A percentile compares a stretch with the other conserved stretches of the same genome.
Conservation (phyloP, 1,284 basidiomycete species). For the Ustilago hordei region DNA sequence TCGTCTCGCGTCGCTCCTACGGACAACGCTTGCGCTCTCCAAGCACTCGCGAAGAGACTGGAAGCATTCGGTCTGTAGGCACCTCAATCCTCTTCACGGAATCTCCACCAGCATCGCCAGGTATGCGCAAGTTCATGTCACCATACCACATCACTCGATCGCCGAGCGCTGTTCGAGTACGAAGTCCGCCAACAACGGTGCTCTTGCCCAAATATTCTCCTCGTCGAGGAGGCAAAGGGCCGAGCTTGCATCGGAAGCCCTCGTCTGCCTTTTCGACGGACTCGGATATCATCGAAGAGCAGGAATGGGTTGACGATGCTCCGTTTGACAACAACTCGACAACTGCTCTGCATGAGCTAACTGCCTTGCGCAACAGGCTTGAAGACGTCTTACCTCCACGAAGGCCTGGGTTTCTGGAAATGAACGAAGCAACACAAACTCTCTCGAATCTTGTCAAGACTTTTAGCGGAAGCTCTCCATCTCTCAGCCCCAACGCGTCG, state of each 20-base stretch:
- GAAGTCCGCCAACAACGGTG: constrained; percentile 26
- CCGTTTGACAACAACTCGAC: neutral
- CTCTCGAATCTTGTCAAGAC: constrained; percentile 34
- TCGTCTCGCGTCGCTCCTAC: constrained; percentile 45
- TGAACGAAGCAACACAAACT: constrained; percentile 34
- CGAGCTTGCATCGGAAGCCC: constrained; percentile 9
- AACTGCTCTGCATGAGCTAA: neutral
- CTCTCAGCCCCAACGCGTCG: constrained; percentile 23
- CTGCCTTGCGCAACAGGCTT: constrained; percentile 8
- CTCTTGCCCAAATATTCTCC: constrained; percentile 30
- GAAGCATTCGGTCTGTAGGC: constrained; percentile 38
- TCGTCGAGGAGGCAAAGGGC: neutral
- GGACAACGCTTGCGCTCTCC: constrained; percentile 30
- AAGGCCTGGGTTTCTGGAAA: constrained; percentile 42
- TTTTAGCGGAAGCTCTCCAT: constrained; percentile 26
- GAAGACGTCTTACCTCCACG: constrained; percentile 10
- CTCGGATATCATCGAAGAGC: constrained; percentile 17
- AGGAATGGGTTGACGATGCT: constrained; percentile 39
- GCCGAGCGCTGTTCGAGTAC: constrained; percentile 9
- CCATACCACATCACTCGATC: constrained; percentile 9
- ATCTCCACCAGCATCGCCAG: constrained; percentile 24
- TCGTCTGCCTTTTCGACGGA: constrained; percentile 18
- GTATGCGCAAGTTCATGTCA: constrained; percentile 31
- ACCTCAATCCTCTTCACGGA: constrained; percentile 44
- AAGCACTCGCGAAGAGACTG: constrained; percentile 18